These are phyloP conservation scores for Fusarium veterinarium DNA, from an alignment of 2,329 filamentous ascomycete species.

Conservation along the genomic window DNA sequence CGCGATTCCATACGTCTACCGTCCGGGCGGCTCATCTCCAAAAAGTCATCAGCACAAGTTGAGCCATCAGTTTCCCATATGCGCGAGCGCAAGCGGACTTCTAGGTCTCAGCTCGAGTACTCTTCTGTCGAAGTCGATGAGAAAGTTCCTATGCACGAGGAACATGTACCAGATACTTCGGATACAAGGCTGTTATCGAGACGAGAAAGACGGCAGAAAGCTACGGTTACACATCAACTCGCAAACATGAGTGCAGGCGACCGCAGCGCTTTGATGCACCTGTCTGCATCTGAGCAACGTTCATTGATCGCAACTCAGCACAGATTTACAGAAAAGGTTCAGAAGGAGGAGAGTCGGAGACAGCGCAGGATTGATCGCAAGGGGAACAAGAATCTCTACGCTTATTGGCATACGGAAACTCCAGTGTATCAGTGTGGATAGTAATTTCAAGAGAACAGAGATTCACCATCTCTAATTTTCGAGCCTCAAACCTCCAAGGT, in stretches of 20 bases:
- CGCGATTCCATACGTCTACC: background rate
- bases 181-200: background rate
- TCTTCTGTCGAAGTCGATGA: accelerated
- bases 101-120: background rate
- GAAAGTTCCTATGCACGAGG: accelerated
- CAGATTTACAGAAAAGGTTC: background rate
- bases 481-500: too few species aligned
- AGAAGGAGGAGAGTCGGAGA: constrained; percentile 12
- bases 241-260: background rate
- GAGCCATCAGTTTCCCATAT: background rate
- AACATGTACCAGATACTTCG: accelerated
- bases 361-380: constrained; percentile 14
- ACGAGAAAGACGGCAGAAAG: background rate
- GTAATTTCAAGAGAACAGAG: background rate
- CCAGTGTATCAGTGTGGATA: constrained; percentile 17
- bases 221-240: background rate
- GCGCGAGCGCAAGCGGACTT: accelerated
- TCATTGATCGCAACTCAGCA: background rate
- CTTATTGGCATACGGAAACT: constrained; percentile 21
- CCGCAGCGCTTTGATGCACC: constrained; percentile 2
- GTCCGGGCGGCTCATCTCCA: constrained; percentile 7
- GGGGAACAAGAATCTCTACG: constrained; percentile 17
- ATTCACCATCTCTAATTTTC: accelerated
- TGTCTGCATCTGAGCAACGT: constrained; percentile 5
- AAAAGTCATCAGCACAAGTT: constrained; percentile 1